Base-by-base conservation (phyloP, 495 filamentous ascomycete species). In the Trichoderma reesei region DNA sequence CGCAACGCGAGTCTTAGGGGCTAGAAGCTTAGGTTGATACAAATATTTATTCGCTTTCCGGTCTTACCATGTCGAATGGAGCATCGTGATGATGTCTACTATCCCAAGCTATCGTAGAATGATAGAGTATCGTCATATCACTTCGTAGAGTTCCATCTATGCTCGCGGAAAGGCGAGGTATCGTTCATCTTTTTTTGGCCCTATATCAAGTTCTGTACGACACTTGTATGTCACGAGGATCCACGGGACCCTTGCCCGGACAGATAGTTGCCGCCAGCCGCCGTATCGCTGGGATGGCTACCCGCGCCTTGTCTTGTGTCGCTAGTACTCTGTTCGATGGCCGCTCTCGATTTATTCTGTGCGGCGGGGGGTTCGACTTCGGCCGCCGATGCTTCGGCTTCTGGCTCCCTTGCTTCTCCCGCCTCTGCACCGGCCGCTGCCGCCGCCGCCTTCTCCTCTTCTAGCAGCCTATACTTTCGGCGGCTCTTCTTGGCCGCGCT, bases 401-500 rank as follows among this genome's bases (percentile, higher is more conserved):
- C 26, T 26, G 26, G 1, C 1, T 26, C 26, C 26, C 26, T 26
- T 26, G 26, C 26, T 26, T 26, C 26, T 26, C 1, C 26, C 26
- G 26, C 1, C 1, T 26, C 26, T 1, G 26, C 26, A 26, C 26
- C 60, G 60, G n/a, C 60, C 10, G 36, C 60, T 61, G 64, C 65
- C 18, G 64, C 44, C 5, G 46, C 65, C 13, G 59, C 67, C 65
- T 73, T 76, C 33, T 74, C 75, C 61, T 78, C 77, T 34, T 78
- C 79, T 11, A 83, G 68, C 65, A 73, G 72, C 61, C 74, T 70
- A 63, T 83, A 83, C 62, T 84, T 81, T 63, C 78, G 70, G 42
- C 75, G 72, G 59, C 67, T 79, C 74, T 75, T 83, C 73, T 78
- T 81, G n/a, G 69, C 73, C 59, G 72, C 72, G 70, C 80, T 82